Conservation (phyloP, 1,284 basidiomycete species). For the Ustilago sp. region DNA sequence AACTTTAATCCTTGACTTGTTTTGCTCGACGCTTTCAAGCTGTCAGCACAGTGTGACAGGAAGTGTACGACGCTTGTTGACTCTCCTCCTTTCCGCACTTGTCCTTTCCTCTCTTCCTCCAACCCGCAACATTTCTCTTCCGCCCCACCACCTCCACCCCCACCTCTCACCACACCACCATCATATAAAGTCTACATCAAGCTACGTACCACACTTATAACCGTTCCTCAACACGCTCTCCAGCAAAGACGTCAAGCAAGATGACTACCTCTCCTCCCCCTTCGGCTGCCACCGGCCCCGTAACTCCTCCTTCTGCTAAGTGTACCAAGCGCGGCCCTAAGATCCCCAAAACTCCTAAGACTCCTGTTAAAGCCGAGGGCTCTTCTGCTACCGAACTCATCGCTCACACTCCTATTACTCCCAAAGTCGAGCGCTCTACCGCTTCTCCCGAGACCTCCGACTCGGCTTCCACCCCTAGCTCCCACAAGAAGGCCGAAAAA, state of each 20-base stretch:
- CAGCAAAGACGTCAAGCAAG: background rate
- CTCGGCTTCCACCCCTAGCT: background rate
- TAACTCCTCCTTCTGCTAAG: conserved; percentile 7
- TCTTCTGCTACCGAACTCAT: background rate
- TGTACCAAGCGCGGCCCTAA: background rate
- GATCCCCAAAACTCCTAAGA: conserved; percentile 14
- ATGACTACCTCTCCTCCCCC: conserved; percentile 23
- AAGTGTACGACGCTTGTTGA: conserved; percentile 1
- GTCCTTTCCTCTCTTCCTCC: background rate
- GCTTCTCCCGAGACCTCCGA: background rate
- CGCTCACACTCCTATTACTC: background rate
- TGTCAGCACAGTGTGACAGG: background rate
- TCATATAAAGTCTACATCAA: background rate
- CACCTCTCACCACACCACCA: conserved; percentile 1
- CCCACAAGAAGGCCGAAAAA: background rate
- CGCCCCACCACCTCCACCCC: background rate
- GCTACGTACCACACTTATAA: background rate
- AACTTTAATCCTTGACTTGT: conserved; percentile 2
- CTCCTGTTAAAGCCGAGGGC: background rate
- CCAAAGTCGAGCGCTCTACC: background rate
- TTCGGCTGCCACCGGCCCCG: conserved; percentile 1
- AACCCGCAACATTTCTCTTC: background rate
- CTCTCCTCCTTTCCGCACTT: conserved; percentile 1
- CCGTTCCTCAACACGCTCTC: background rate
- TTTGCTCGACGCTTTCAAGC: background rate